These are phyloP conservation scores for Beverwykella pulmonaria DNA, from an alignment of 495 filamentous ascomycete species.

Conservation along the genomic window DNA sequence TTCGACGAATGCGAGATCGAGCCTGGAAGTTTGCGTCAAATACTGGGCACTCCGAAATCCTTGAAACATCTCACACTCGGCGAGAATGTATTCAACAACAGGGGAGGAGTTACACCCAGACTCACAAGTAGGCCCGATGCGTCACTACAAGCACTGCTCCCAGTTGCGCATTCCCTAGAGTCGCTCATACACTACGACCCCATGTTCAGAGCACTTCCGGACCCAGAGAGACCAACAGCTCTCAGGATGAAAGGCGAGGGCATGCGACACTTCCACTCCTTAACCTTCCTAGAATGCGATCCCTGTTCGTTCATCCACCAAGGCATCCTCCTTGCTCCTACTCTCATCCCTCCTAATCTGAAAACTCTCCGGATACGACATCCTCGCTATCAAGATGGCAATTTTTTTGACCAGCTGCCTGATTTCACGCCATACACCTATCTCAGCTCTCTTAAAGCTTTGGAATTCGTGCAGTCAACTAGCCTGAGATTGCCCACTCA, in stretches of 20 bases:
- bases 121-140: constrained; percentile 3
- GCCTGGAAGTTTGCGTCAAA: not conserved
- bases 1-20: constrained; percentile 29
- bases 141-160: constrained; percentile 13
- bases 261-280: constrained; percentile 18
- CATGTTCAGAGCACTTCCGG: not conserved
- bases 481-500: too few species aligned
- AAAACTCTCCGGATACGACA: constrained; percentile 15
- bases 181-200: constrained; percentile 22
- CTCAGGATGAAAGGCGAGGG: constrained; percentile 4
- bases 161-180: constrained; percentile 24
- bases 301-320: constrained; percentile 23
- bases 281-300: constrained; percentile 17
- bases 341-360: constrained; percentile 14
- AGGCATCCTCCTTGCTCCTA: constrained; percentile 7
- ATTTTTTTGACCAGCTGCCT: constrained; percentile 23
- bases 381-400: not conserved
- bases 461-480: constrained; percentile 17
- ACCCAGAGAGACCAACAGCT: not conserved
- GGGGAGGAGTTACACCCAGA: not conserved
- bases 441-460: constrained; percentile 9
- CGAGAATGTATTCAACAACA: constrained; percentile 23
- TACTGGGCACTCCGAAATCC: constrained; percentile 17
- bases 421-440: not conserved
- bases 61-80: constrained; percentile 25